phyloP scores from a whole-genome alignment of 2,329 filamentous ascomycete genomes.

The Stagonosporopsis rhizophila region DNA sequence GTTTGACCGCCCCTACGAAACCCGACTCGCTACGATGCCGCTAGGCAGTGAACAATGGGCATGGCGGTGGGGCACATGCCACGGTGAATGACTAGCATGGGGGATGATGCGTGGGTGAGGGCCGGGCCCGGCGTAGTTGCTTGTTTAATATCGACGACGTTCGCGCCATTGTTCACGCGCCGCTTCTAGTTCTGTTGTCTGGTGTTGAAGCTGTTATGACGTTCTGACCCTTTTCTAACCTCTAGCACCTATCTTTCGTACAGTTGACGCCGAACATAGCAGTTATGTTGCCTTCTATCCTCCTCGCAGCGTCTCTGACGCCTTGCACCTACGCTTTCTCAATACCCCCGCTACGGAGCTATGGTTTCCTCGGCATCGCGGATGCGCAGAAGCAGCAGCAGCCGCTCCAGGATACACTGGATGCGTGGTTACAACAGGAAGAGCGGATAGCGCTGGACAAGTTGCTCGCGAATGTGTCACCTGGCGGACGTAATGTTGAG shows the following conservation, averaged over 20 bases:
- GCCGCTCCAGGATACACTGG: conserved; percentile 39
- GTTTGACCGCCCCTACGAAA: conserved; percentile 13
- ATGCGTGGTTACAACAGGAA: conserved; percentile 48
- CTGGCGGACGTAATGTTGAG: conserved; percentile 48
- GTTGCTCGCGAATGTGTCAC: conserved; percentile 53
- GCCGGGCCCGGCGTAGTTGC: conserved; percentile 13
- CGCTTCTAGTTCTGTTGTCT: not conserved
- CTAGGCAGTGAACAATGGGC: conserved; percentile 16
- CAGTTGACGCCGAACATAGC: not conserved
- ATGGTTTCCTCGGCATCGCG: conserved; percentile 28
- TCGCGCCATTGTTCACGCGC: not conserved
- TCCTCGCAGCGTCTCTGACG: conserved; percentile 27
- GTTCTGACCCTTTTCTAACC: not conserved
- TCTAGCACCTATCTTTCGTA: not conserved
- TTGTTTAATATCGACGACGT: conserved; percentile 4
- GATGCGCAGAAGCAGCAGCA: conserved; percentile 32
- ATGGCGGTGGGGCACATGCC: conserved; percentile 18
- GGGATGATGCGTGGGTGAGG: conserved; percentile 8
- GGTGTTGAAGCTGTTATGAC: not conserved
- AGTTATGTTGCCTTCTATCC: conserved; percentile 11
- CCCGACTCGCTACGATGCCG: conserved; percentile 14
- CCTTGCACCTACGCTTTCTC: conserved; percentile 37
- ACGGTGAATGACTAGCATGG: conserved; percentile 8
- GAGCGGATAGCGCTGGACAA: conserved; percentile 46
- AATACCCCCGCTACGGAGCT: conserved; percentile 34